Conservation (phyloP, 805 yeast genomes). For the Starmera caribaea region DNA sequence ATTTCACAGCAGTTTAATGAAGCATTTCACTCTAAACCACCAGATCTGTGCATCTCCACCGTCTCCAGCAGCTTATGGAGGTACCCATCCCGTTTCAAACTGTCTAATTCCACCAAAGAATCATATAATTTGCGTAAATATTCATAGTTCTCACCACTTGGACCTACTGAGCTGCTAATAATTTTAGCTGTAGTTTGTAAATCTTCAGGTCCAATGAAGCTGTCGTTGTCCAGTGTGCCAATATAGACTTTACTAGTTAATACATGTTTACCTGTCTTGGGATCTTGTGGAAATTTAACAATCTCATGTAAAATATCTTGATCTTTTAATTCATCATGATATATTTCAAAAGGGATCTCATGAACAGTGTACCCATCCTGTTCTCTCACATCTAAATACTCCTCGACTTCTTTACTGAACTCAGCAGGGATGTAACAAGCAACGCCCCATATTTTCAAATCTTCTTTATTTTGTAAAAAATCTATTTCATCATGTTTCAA, state of each 20-base stretch:
- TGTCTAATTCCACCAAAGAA: constrained; percentile 30
- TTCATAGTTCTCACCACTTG: constrained; percentile 74
- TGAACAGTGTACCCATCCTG: constrained; percentile 81
- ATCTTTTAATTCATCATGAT: constrained; percentile 17
- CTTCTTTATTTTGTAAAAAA: constrained; percentile 25
- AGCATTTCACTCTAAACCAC: too few species aligned
- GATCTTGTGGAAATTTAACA: constrained; percentile 20
- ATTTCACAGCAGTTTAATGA: too few species aligned
- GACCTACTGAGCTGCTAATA: constrained; percentile 54
- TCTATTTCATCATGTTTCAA: constrained; percentile 16
- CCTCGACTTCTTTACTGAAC: constrained; percentile 48
- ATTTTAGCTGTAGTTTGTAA: constrained; percentile 48
- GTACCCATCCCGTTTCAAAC: too few species aligned
- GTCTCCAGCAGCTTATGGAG: too few species aligned
- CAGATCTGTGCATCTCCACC: too few species aligned
- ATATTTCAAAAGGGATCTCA: constrained; percentile 51
- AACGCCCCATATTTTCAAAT: constrained; percentile 62
- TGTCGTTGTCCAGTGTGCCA: constrained; percentile 71
- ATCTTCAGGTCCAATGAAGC: constrained; percentile 78
- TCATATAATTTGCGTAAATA: constrained; percentile 48
- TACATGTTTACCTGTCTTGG: constrained; percentile 26
- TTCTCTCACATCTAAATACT: constrained; percentile 72
- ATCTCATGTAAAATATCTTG: constrained; percentile 15
- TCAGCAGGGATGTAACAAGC: constrained; percentile 73
- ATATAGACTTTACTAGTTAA: constrained; percentile 64